These are phyloP conservation scores for Pleurotus sapidus DNA, from an alignment of 768 basidiomycete genomes.

Conservation along the genomic window DNA sequence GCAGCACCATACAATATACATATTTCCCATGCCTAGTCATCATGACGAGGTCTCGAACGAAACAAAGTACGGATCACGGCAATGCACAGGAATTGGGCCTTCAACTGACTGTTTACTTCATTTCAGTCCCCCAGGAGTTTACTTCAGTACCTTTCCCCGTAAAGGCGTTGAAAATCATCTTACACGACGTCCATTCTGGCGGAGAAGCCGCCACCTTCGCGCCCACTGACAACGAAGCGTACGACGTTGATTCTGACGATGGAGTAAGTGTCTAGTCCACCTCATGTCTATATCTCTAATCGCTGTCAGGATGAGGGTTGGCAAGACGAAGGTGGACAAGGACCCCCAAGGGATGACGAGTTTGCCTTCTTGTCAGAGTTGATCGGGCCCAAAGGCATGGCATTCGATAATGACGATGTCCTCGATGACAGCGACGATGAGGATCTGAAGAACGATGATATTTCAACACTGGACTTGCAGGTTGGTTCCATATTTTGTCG, in stretches of 20 bases:
- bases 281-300: conserved; percentile 1
- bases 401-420: conserved; percentile 78
- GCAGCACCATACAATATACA: conserved; percentile 8
- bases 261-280: conserved; percentile 43
- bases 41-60: conserved; percentile 93
- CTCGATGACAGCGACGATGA: conserved; percentile 78
- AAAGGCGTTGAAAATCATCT: conserved; percentile 87
- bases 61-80: conserved; percentile 57
- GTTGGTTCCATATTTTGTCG: conserved; percentile 23
- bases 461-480: conserved; percentile 84
- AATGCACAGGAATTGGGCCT: conserved; percentile 14
- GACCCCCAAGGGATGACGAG: conserved; percentile 66
- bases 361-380: conserved; percentile 83
- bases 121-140: conserved; percentile 81
- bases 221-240: conserved; percentile 48
- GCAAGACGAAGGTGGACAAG: conserved; percentile 79
- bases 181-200: conserved; percentile 79
- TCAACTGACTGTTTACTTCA: conserved; percentile 28
- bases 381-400: conserved; percentile 69
- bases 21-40: conserved; percentile 59
- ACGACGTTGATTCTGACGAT: conserved; percentile 73
- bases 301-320: conserved; percentile 78
- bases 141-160: conserved; percentile 84
- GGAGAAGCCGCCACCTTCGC: conserved; percentile 67
- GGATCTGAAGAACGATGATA: conserved; percentile 82